Evolutionary conservation across 148 eudicot genomes (phyloP).

Genomic region (Bassia scoparia): DNA sequence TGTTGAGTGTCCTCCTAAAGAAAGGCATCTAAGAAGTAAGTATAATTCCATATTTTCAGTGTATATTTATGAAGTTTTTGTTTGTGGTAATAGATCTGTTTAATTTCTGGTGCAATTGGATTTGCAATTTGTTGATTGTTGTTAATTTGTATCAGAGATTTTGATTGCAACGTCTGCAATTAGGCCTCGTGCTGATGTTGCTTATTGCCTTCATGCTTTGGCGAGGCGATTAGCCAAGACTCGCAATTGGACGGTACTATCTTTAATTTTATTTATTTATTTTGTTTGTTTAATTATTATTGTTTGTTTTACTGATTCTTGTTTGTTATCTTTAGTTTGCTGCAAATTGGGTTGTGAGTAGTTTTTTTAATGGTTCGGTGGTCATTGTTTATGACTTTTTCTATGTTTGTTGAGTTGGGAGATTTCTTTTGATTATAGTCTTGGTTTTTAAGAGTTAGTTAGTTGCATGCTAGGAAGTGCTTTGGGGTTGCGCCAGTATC

Average conservation of each 20-base stretch:
- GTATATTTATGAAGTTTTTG: not conserved
- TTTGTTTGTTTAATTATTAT: not conserved
- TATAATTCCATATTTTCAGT: not conserved
- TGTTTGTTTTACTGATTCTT: not conserved
- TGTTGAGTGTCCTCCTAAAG: slow-evolving; percentile 92
- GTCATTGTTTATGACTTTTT: not conserved
- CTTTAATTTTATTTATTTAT: not conserved
- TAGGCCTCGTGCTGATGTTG: slow-evolving; percentile 92
- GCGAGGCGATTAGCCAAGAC: slow-evolving; percentile 86
- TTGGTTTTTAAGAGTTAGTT: not conserved
- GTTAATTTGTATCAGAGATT: slow-evolving; percentile 48
- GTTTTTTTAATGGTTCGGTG: not conserved
- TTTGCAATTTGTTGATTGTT: slow-evolving; percentile 1
- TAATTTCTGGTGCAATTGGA: slow-evolving; percentile 1
- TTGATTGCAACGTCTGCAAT: slow-evolving; percentile 70
- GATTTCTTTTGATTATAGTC: not conserved
- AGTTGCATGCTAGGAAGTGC: not conserved
- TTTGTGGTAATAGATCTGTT: slow-evolving; percentile 13
- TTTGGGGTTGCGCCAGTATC: not conserved
- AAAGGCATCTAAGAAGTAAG: slow-evolving; percentile 89
- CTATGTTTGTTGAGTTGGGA: not conserved
- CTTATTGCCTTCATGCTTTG: slow-evolving; percentile 85
- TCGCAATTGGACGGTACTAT: slow-evolving; percentile 90
- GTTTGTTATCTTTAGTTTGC: not conserved
- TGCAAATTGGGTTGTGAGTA: not conserved